phyloP scores from a whole-genome alignment of 2,329 filamentous ascomycete species.

The Apiospora kogelbergensis region DNA sequence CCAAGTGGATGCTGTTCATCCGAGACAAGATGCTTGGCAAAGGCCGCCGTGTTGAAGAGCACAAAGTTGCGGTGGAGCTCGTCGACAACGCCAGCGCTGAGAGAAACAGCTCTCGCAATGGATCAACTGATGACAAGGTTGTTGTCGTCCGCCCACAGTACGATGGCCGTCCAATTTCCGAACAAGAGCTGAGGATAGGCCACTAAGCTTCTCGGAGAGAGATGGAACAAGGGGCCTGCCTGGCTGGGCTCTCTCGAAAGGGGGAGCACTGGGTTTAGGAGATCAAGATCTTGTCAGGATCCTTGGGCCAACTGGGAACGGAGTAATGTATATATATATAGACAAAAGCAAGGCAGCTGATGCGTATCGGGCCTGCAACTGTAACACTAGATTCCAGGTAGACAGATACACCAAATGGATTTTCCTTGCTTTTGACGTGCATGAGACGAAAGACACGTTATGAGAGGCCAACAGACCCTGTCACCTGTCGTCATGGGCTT shows the following conservation, averaged over 20 bases:
- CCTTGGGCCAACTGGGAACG: neutral
- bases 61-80: slow-evolving; percentile 30
- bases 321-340: neutral
- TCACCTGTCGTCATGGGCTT: neutral
- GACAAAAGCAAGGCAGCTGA: neutral
- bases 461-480: neutral
- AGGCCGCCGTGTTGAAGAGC: slow-evolving; percentile 16
- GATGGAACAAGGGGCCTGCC: neutral
- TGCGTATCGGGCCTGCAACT: neutral
- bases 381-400: neutral
- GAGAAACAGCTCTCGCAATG: slow-evolving; percentile 11
- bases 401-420: neutral
- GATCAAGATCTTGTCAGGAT: neutral
- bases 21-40: slow-evolving; percentile 22
- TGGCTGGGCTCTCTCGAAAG: neutral
- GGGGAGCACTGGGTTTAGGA: neutral
- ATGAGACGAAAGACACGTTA: neutral
- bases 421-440: neutral
- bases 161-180: neutral
- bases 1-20: slow-evolving; percentile 53
- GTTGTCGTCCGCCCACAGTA: neutral
- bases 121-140: slow-evolving; percentile 11
- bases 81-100: slow-evolving; percentile 24
- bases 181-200: slow-evolving; percentile 4
- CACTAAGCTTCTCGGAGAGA: neutral